Evolutionary conservation across 2,329 filamentous ascomycete species (phyloP), one percentile per base, ranked within the genome.

Genomic region (Ophiostoma pallidulum): DNA sequence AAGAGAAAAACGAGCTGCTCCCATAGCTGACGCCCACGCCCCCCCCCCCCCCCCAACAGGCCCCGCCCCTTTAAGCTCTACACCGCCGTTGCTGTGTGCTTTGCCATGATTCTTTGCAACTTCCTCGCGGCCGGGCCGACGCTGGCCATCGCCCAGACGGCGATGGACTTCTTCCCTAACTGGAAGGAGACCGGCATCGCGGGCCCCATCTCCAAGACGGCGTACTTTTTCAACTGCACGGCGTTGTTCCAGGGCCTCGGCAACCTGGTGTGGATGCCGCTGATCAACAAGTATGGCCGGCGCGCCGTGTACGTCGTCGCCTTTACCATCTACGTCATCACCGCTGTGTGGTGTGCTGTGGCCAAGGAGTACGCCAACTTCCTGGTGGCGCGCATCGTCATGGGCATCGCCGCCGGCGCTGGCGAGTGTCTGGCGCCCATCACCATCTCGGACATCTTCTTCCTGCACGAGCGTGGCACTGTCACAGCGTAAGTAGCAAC

Each of bases 51-150:
- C n/a, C n/a, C n/a, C n/a, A n/a, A n/a, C 22, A 52, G 45, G 40
- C 40, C n/a, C 1, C 6, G 19, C 12, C 12, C 44, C 54, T 72
- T 69, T 53, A 72, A 74, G 43, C 65, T 67, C 51, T 77, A 74
- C 57, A 70, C 71, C 32, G 72, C 73, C 8, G 56, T 62, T 41
- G 60, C 75, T 13, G 66, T 76, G 29, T 76, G 71, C 56, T 51
- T 71, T 4, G 72, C 74, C 45, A 76, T 78, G 63, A 64, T 75
- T 51, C 66, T 77, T 59, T 74, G 68, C 60, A 78, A 77, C 58
- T 77, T 77, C 53, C 60, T 78, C 4, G 73, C 74, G 0, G 75
- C 73, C n/a, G 75, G 70, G 0, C 74, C 74, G 3, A 68, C 69
- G 3, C 69, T 77, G 26, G 72, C 71, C 46, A 70, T 78, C 35